Conservation (phyloP, 2,329 filamentous ascomycete species). For the Ramularia endophylla region DNA sequence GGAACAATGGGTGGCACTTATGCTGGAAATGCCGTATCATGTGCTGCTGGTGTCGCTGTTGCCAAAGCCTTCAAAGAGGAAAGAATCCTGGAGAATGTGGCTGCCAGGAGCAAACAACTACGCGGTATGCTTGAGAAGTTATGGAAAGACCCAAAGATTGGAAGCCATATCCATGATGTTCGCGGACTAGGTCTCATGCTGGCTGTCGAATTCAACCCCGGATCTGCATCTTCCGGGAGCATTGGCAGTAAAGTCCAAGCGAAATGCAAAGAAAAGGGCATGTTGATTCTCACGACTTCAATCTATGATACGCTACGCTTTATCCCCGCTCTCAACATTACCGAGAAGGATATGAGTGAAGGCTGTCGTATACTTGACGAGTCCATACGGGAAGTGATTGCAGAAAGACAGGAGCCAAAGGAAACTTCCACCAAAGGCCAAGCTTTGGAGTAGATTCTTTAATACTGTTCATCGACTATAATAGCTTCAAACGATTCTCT, state of each 20-base stretch:
- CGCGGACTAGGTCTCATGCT: constrained; percentile 36
- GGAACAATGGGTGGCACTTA: constrained; percentile 37
- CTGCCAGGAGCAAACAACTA: no score
- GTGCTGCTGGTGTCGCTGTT: constrained; percentile 33
- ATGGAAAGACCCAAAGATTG: constrained; percentile 22
- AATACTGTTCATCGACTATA: no score
- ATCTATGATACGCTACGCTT: constrained; percentile 38
- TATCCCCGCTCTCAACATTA: constrained; percentile 36
- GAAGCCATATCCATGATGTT: constrained; percentile 33
- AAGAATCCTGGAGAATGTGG: constrained; percentile 30
- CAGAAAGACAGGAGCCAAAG: constrained; percentile 14
- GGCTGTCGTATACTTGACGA: constrained; percentile 32
- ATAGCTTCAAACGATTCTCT: neutral
- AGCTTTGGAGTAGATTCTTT: constrained; percentile 16
- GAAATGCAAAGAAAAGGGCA: constrained; percentile 35
- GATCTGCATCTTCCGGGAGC: constrained; percentile 25
- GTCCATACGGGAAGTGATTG: constrained; percentile 32
- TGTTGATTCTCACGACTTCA: constrained; percentile 36
- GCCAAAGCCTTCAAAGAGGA: constrained; percentile 34
- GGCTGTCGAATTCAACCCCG: constrained; percentile 33
- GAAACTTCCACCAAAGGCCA: constrained; percentile 18
- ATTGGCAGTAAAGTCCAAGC: constrained; percentile 34
- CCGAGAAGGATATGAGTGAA: constrained; percentile 34
- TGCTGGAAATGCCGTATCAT: constrained; percentile 34
- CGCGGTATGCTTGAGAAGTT: constrained; percentile 16